These are phyloP conservation scores for Xylariaceae sp. DNA, from an alignment of 2,329 filamentous ascomycete species.

Conservation along the genomic window DNA sequence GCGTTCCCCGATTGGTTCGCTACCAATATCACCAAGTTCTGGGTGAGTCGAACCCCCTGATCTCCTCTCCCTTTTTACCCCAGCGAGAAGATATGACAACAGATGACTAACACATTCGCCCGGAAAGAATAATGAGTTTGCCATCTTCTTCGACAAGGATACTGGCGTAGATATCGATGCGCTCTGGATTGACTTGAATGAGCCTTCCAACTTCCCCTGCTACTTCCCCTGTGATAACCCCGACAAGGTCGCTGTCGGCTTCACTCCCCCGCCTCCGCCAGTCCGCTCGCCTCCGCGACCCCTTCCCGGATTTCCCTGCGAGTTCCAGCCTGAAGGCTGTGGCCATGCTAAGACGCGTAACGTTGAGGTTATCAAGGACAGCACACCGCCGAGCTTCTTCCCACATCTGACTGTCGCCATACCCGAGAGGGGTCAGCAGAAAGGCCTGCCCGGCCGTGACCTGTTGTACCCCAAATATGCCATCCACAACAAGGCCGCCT, in stretches of 20 bases:
- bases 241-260: slow-evolving; percentile 33
- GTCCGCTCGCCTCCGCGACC: slow-evolving; percentile 58
- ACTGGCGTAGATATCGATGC: slow-evolving; percentile 70
- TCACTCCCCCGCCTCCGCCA: slow-evolving; percentile 57
- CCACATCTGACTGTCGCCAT: slow-evolving; percentile 14
- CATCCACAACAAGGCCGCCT: slow-evolving; percentile 58
- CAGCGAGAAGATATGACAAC: too few species aligned
- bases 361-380: slow-evolving; percentile 21
- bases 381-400: slow-evolving; percentile 26
- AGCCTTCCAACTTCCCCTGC: slow-evolving; percentile 44
- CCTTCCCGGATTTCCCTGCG: slow-evolving; percentile 62
- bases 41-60: slow-evolving; percentile 28
- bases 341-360: slow-evolving; percentile 23
- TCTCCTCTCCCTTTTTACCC: too few species aligned
- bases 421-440: slow-evolving; percentile 35
- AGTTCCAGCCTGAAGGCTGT: slow-evolving; percentile 57
- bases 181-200: slow-evolving; percentile 71
- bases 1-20: slow-evolving; percentile 76
- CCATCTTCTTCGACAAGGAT: slow-evolving; percentile 55
- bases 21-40: slow-evolving; percentile 58
- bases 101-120: too few species aligned
- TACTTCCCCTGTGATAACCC: slow-evolving; percentile 51
- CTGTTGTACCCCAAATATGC: slow-evolving; percentile 59
- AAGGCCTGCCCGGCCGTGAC: slow-evolving; percentile 58
- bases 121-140: slow-evolving; percentile 57